Evolutionary conservation across 2,329 filamentous ascomycete genomes (phyloP), one percentile per base, ranked within the genome.

Genomic region (Phialophora expanda): DNA sequence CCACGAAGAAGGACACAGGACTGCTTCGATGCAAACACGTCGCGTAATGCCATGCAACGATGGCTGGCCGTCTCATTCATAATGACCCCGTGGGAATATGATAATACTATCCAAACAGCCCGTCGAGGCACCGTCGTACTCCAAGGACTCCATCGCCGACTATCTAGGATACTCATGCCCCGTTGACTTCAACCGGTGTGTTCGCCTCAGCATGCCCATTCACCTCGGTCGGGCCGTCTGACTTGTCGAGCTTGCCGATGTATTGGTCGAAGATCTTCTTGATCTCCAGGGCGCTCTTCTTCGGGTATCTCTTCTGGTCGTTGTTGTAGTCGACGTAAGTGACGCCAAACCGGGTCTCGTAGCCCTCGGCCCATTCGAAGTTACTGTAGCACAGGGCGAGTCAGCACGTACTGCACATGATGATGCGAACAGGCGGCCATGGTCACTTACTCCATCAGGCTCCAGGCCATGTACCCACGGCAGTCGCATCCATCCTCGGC

Each of bases 351-450:
- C 92, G 85, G 51, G 91, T 95, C 80, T 91, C 89, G 75, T 94
- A 96, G 11, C 92, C 92, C 76, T 96, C 92, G n/a, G 92, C 90
- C 91, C 91, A 94, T 78, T 94, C 91, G 74, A 94, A 94, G 81
- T 94, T 94, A 79, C 84, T 86, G 44, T 65, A 64, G 34, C 62
- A 66, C 57, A 64, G 61, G 66, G 34, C n/a, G 70, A 48, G 28
- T n/a, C 11, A 17, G 48, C 4, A 26, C 34, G 34, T 0, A 38
- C 26, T 0, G 34, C 53, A 51, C 55, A 24, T 24, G 24, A 3
- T 24, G 24, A 24, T 24, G 24, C 30, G 30, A 30, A 28, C 46
- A 1, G 46, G 30, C 24, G 26, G 54, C 32, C 24, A 24, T 24
- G 24, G 24, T 9, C 8, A 83, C 83, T 77, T 80, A 87, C 84